Conservation (phyloP, 2,329 filamentous ascomycete species). For the Scedosporium minutisporum region DNA sequence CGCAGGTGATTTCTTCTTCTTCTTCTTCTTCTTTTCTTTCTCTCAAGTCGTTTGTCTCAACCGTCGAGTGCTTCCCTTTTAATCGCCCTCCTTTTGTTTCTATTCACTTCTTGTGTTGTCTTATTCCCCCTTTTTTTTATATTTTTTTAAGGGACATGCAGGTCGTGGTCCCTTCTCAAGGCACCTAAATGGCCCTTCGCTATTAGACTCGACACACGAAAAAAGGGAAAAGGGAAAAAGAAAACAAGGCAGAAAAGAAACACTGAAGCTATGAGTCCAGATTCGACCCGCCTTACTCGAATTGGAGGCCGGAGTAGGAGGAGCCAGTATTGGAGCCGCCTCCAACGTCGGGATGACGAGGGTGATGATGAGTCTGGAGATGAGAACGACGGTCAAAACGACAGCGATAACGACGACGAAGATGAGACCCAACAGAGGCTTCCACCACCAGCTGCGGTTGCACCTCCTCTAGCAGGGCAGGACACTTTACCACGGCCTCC, state of each 20-base stretch:
- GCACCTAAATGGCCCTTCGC: neutral
- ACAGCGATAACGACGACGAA: neutral
- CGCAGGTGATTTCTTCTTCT: neutral
- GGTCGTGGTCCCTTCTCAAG: neutral
- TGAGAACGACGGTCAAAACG: neutral
- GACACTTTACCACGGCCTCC: neutral
- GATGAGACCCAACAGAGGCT: neutral
- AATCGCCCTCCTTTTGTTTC: neutral
- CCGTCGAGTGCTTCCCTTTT: neutral
- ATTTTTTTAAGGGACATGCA: conserved; percentile 13
- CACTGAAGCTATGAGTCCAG: neutral
- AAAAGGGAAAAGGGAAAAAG: neutral
- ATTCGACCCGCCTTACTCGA: neutral
- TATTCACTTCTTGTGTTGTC: neutral
- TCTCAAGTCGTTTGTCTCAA: neutral
- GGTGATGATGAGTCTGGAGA: conserved; percentile 8
- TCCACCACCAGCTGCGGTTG: neutral
- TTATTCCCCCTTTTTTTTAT: conserved; percentile 10
- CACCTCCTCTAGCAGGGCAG: neutral
- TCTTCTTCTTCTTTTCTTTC: conserved; percentile 4
- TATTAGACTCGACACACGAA: neutral
- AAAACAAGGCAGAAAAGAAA: neutral
- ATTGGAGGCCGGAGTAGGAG: neutral
- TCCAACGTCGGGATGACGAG: neutral
- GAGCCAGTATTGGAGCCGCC: neutral